Evolutionary conservation across 2,329 filamentous ascomycete genomes (phyloP).

Genomic region (Mollisia scopiformis): DNA sequence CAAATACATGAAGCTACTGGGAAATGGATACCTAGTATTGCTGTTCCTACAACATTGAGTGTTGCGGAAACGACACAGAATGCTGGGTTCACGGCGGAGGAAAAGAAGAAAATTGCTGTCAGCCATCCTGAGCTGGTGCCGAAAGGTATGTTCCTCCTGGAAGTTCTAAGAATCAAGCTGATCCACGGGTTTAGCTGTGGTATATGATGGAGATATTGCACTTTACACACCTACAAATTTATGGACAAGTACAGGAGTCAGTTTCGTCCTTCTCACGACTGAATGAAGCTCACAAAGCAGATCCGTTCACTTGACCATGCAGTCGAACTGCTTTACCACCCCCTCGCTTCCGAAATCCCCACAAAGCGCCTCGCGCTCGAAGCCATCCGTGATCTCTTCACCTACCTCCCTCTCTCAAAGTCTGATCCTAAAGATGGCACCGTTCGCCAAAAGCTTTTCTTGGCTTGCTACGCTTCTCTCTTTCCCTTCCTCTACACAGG

Average conservation of each 20-base stretch:
- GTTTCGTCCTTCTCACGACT: not conserved
- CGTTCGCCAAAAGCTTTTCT: conserved; percentile 51
- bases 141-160: conserved; percentile 24
- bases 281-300: conserved; percentile 2
- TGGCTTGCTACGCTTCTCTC: conserved; percentile 53
- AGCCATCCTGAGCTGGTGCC: conserved; percentile 45
- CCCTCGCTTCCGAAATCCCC: conserved; percentile 53
- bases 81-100: conserved; percentile 52
- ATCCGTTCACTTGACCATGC: conserved; percentile 59
- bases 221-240: conserved; percentile 52
- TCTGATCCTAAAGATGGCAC: conserved; percentile 48
- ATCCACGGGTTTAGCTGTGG: conserved; percentile 39
- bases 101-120: conserved; percentile 54
- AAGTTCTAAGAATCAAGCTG: not conserved
- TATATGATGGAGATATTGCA: conserved; percentile 56
- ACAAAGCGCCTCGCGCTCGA: conserved; percentile 47
- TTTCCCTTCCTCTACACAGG: conserved; percentile 53
- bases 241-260: conserved; percentile 50
- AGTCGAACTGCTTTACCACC: conserved; percentile 56
- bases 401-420: conserved; percentile 49
- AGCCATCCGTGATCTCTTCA: conserved; percentile 50
- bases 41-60: conserved; percentile 52
- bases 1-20: conserved; percentile 43
- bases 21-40: conserved; percentile 47
- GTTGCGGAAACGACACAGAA: conserved; percentile 57